Evolutionary conservation across 129 eudicot species (phyloP).

Genomic region (Flaveria sonorensis): DNA sequence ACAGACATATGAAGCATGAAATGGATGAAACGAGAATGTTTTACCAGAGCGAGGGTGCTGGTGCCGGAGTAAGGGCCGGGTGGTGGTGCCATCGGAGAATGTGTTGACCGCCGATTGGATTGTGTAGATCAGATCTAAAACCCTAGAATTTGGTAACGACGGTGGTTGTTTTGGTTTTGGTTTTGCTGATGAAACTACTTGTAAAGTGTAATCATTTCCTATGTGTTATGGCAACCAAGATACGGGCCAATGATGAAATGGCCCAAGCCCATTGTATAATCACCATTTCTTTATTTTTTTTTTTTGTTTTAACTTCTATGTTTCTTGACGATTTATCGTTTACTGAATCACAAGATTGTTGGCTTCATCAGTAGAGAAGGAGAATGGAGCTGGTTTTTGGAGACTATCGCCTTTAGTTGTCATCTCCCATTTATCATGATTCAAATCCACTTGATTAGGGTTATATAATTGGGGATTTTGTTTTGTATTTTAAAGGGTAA

Average conservation of each 20-base stretch:
- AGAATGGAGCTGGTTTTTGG: too few species aligned
- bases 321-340: too few species aligned
- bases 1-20: not conserved
- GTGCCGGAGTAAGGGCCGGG: constrained; percentile 77
- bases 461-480: too few species aligned
- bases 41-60: constrained; percentile 83
- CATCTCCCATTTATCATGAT: too few species aligned
- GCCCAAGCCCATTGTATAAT: not conserved
- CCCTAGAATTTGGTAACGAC: constrained; percentile 38
- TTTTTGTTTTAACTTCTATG: too few species aligned
- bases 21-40: constrained; percentile 6
- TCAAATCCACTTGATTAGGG: too few species aligned
- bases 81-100: constrained; percentile 63
- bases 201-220: not conserved
- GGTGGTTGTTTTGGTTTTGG: not conserved
- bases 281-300: too few species aligned
- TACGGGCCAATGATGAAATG: not conserved
- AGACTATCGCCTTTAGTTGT: too few species aligned
- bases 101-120: constrained; percentile 27
- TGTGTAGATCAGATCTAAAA: constrained; percentile 11
- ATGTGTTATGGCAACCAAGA: not conserved
- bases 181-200: not conserved
- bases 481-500: too few species aligned
- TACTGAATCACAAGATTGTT: too few species aligned
- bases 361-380: too few species aligned